These are phyloP conservation scores for Suillus lakei DNA, from an alignment of 768 basidiomycete species.

Conservation along the genomic window DNA sequence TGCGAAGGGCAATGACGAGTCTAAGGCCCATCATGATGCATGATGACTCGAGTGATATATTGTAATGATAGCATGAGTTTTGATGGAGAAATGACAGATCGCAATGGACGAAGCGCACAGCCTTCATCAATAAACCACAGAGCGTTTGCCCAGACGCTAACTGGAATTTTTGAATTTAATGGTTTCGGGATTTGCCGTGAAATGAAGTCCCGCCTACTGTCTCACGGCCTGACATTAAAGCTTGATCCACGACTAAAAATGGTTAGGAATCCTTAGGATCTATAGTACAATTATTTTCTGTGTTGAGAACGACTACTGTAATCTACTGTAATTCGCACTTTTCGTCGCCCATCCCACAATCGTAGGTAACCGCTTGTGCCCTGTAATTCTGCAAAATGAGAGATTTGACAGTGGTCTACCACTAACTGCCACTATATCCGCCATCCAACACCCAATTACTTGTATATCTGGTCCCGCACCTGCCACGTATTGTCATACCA, in stretches of 20 bases:
- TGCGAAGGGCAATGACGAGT: neutral
- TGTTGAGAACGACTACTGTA: neutral
- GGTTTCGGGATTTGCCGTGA: too few relatives aligned
- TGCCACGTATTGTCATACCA: conserved; percentile 74
- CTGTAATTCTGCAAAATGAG: neutral
- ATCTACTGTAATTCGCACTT: neutral
- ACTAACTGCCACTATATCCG: neutral
- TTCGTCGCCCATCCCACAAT: neutral
- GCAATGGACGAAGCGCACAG: too few relatives aligned
- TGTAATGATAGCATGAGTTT: too few relatives aligned
- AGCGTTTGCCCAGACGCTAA: too few relatives aligned
- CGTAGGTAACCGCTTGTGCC: neutral
- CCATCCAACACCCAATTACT: conserved; percentile 10
- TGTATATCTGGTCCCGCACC: conserved; percentile 61
- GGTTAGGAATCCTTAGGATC: too few relatives aligned
- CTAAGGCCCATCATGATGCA: too few relatives aligned
- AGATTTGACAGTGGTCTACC: neutral
- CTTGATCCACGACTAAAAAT: neutral
- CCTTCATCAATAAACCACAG: too few relatives aligned
- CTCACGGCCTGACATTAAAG: too few relatives aligned
- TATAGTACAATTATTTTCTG: neutral
- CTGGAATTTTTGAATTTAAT: too few relatives aligned
- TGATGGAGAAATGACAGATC: too few relatives aligned
- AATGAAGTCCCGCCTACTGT: too few relatives aligned
- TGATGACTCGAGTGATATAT: too few relatives aligned